Evolutionary conservation across 1,284 basidiomycete species (phyloP), one percentile per base, ranked within the genome.

Genomic region (Ganoderma lingzhi): DNA sequence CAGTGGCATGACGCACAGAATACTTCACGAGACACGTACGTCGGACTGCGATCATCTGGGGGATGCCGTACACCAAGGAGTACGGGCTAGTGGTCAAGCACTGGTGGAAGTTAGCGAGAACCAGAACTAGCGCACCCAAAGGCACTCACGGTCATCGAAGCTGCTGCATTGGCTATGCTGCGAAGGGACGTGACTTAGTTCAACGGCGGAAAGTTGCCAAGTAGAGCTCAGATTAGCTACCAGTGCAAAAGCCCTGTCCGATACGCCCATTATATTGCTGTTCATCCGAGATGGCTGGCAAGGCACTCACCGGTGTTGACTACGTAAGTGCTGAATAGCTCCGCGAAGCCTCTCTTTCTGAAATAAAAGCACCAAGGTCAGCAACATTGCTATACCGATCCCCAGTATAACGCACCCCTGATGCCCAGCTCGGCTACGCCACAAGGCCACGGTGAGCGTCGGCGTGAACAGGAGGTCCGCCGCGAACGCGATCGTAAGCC

Each of bases 381-480:
- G 14, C 23, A 15, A 14, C 3, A 37, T 17, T 12, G 8, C 10
- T 2, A 10, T 14, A 9, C 3, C 10, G 14, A 6, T n/a, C 32
- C 6, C 32, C 17, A 6, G 45, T 19, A 58, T 6, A 19, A 58
- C 19, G 17, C 30, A 58, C 55, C 17, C 4, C 9, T 37, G 9
- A 5, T 17, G 32, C 2, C 32, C 55, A 2, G 6, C 6, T 5
- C 55, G 55, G 32, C 55, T 58, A 6, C 32, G 55, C 32, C 55
- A 35, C 5, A 58, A 19, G 14, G 55, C 55, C 4, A 58, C 55
- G 3, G 32, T 37, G 8, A 58, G 55, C 6, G 55, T 58, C 3
- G 55, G 55, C 2, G 55, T 58, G 10, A 58, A 37, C 14, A 58
- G 30, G 32, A 58, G 32, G 55, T 58, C 55, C 55, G 55, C n/a